A percentile compares a stretch with the other conserved stretches of the same genome.
Evolutionary conservation across 2,329 filamentous ascomycete genomes (phyloP).

Genomic region (Didymella sp.): DNA sequence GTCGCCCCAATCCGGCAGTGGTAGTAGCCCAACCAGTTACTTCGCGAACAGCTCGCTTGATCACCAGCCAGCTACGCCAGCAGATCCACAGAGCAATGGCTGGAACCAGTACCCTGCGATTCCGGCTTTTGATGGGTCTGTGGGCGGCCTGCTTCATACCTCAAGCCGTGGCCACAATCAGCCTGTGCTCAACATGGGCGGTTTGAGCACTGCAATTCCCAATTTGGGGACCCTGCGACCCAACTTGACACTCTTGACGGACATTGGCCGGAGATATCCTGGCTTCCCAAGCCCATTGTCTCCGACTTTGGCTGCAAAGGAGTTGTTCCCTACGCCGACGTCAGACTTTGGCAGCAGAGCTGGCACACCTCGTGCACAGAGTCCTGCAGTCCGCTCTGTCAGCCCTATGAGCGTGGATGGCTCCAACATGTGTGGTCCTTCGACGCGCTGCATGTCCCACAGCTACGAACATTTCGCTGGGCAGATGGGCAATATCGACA

Average conservation of each 20-base stretch:
- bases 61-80: constrained; percentile 11
- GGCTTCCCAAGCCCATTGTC: constrained; percentile 45
- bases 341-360: constrained; percentile 25
- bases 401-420: constrained; percentile 41
- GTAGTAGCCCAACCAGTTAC: constrained; percentile 26
- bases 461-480: constrained; percentile 22
- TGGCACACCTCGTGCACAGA: constrained; percentile 20
- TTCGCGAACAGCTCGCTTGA: constrained; percentile 24
- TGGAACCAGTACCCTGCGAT: background rate
- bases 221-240: constrained; percentile 15
- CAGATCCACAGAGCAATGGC: background rate
- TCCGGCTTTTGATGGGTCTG: constrained; percentile 4
- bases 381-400: constrained; percentile 17
- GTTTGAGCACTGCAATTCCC: constrained; percentile 16
- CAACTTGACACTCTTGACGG: constrained; percentile 35
- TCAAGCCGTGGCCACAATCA: background rate
- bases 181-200: constrained; percentile 30
- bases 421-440: constrained; percentile 33
- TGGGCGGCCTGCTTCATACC: background rate
- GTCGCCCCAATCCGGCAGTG: constrained; percentile 19
- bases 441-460: constrained; percentile 23
- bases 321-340: constrained; percentile 38
- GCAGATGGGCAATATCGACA: constrained; percentile 27
- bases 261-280: constrained; percentile 39
- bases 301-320: constrained; percentile 39